Conservation (phyloP, 148 eudicot species). For the Camellia granthamiana region DNA sequence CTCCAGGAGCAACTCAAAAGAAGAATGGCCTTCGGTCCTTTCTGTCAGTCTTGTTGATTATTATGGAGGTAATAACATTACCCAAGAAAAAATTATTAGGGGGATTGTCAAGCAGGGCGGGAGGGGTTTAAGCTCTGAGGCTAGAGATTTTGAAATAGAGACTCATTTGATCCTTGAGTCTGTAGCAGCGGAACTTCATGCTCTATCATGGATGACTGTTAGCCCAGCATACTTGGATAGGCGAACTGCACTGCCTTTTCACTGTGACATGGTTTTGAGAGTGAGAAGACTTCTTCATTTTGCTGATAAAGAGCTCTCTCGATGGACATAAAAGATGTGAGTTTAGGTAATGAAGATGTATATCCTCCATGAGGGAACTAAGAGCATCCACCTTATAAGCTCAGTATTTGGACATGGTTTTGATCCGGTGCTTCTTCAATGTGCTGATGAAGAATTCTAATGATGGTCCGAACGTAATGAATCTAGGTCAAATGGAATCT, state of each 20-base stretch:
- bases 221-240: slow-evolving; percentile 93
- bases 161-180: slow-evolving; percentile 62
- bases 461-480: neutral
- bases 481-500: neutral
- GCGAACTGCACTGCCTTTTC: slow-evolving; percentile 84
- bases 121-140: slow-evolving; percentile 37
- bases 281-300: slow-evolving; percentile 80
- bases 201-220: slow-evolving; percentile 92
- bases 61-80: slow-evolving; percentile 58
- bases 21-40: slow-evolving; percentile 95
- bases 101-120: slow-evolving; percentile 42
- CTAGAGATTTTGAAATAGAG: slow-evolving; percentile 60
- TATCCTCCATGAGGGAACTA: neutral
- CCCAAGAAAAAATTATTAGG: slow-evolving; percentile 45
- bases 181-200: slow-evolving; percentile 79
- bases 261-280: slow-evolving; percentile 85
- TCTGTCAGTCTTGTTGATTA: slow-evolving; percentile 83
- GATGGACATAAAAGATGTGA: slow-evolving; percentile 35
- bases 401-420: neutral
- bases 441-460: neutral
- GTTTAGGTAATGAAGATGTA: slow-evolving; percentile 10
- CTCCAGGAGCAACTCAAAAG: slow-evolving; percentile 42
- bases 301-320: slow-evolving; percentile 72
- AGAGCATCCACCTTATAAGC: neutral
- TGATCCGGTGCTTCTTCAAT: neutral